Percentiles rank a stretch among this genome's conserved stretches.
Conservation (phyloP, 2,329 filamentous ascomycete genomes). For the Aspergillus neotritici region DNA sequence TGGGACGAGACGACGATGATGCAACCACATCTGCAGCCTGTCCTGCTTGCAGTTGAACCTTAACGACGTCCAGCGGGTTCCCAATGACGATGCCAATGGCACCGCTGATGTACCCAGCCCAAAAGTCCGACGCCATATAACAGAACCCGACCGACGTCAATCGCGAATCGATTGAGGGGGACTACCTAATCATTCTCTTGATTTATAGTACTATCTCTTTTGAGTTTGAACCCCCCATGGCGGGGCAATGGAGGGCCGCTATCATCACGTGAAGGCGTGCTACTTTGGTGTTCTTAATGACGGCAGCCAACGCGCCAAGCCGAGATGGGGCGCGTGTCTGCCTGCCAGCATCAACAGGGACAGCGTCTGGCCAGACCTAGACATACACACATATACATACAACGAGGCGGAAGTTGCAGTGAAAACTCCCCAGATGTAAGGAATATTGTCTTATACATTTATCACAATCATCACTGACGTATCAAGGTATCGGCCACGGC, state of each 20-base stretch:
- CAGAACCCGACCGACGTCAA: background rate
- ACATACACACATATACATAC: constrained; percentile 2
- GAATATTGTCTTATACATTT: background rate
- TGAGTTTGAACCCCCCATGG: background rate
- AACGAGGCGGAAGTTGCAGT: background rate
- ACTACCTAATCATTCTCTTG: background rate
- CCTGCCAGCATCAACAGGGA: constrained; percentile 10
- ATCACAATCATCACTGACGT: constrained; percentile 2
- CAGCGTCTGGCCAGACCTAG: constrained; percentile 1
- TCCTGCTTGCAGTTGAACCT: constrained; percentile 73
- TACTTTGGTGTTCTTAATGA: constrained; percentile 28
- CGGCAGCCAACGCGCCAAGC: constrained; percentile 12
- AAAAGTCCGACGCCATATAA: constrained; percentile 80
- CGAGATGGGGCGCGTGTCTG: constrained; percentile 19
- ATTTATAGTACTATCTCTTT: background rate
- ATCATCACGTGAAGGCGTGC: constrained; percentile 28
- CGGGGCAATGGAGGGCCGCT: constrained; percentile 1
- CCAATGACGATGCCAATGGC: constrained; percentile 81
- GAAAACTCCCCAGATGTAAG: background rate
- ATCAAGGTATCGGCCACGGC: constrained; percentile 38
- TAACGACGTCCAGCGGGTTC: constrained; percentile 75
- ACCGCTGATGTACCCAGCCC: constrained; percentile 85
- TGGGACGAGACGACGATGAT: constrained; percentile 17
- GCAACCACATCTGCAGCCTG: constrained; percentile 20
- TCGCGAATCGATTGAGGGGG: background rate